A percentile compares a stretch with the other conserved stretches of the same genome.
Evolutionary conservation across 768 basidiomycete species (phyloP).

Genomic region (Grammothele lineata): DNA sequence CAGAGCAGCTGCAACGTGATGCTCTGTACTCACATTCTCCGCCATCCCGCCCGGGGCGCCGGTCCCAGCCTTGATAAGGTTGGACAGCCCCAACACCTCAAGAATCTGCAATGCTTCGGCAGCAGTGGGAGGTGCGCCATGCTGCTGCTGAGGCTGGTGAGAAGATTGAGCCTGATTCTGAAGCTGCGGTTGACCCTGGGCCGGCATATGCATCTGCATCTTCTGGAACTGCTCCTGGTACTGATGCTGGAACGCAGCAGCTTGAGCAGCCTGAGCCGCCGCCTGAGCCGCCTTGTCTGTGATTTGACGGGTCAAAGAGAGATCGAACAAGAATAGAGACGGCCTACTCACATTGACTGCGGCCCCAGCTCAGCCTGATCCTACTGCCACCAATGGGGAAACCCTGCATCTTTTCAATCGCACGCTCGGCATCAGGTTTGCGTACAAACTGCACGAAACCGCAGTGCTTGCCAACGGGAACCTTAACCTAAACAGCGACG

Average conservation of each 20-base stretch:
- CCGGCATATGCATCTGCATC: not conserved
- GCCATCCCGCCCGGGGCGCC: slow-evolving; percentile 4
- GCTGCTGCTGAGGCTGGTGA: slow-evolving; percentile 8
- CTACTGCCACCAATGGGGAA: slow-evolving; percentile 91
- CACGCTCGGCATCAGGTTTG: slow-evolving; percentile 86
- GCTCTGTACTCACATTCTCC: slow-evolving; percentile 17
- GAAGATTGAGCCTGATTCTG: not conserved
- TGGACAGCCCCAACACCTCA: slow-evolving; percentile 28
- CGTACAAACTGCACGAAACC: slow-evolving; percentile 95
- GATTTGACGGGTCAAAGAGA: too few relatives aligned
- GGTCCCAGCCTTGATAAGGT: slow-evolving; percentile 20
- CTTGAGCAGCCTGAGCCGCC: slow-evolving; percentile 74
- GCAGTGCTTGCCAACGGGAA: slow-evolving; percentile 94
- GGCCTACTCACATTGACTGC: slow-evolving; percentile 74
- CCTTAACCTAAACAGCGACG: slow-evolving; percentile 67
- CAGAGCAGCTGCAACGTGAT: slow-evolving; percentile 17
- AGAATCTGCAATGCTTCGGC: slow-evolving; percentile 32
- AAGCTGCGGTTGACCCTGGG: not conserved
- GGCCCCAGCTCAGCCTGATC: slow-evolving; percentile 89
- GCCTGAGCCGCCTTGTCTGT: slow-evolving; percentile 89
- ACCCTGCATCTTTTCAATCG: slow-evolving; percentile 96
- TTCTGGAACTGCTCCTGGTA: slow-evolving; percentile 20
- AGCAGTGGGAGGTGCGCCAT: slow-evolving; percentile 19
- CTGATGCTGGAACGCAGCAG: slow-evolving; percentile 56
- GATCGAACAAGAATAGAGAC: not conserved